Evolutionary conservation across 163 green algal species (phyloP), one percentile per base, ranked within the genome.

Genomic region (Smithsoniella earleae): DNA sequence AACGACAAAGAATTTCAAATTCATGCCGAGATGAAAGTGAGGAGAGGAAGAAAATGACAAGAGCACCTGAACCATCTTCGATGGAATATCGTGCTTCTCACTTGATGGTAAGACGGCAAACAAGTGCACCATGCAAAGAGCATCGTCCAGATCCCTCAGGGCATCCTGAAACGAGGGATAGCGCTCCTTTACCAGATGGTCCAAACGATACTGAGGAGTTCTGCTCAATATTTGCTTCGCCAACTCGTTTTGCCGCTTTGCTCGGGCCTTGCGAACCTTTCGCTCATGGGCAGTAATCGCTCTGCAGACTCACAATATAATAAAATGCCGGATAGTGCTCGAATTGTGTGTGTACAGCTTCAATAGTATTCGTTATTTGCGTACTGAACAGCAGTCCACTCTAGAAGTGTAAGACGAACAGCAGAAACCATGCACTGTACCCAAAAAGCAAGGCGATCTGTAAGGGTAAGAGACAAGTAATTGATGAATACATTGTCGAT

Each of bases 131-230:
- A 99, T 86, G n/a, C 91, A 94, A n/a, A 99, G 82, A 8, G 91
- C 80, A 79, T 99, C 95, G 78, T 99, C 95, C 64, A 98, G 78
- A 80, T 99, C 95, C 18, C 93, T 82, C 55, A 99, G 78, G 2
- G 95, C 95, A 69, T 99, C 94, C n/a, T 95, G 74, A 74, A 99
- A 98, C 0, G 90, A 92, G n/a, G 95, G 95, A 80, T 99, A 99
- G 75, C 93, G 83, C 79, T 98, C 94, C 66, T 87, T 89, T 30
- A 99, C 90, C 28, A 99, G 85, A 79, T 96, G 91, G 81, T 98
- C 93, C 36, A 99, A 80, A 2, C 80, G 82, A 81, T 96, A 96
- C 1, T 55, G 78, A 2, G 94, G 94, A 33, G 81, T 84, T 22
- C 86, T 79, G 2, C 66, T 40, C 46, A 75, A 30, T 46, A 99